Percentiles rank a stretch among this genome's conserved stretches.
These are phyloP conservation scores for Trifolium repens DNA, from an alignment of 306 rosid species.

Conservation along the genomic window DNA sequence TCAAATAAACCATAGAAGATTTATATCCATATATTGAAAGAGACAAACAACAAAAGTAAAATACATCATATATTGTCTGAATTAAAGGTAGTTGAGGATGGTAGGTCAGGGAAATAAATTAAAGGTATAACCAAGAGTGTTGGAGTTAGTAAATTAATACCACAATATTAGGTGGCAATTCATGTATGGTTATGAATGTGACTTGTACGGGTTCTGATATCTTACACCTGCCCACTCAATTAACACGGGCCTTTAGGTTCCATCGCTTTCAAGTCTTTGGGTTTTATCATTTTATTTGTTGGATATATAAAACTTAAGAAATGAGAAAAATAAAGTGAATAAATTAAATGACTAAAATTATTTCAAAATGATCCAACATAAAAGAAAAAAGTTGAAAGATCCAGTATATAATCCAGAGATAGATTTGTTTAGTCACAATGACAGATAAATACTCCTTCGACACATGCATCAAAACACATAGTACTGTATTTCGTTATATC, in stretches of 20 bases:
- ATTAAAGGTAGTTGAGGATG: neutral
- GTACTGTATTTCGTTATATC: no score
- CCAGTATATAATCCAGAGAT: no score
- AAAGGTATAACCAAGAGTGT: neutral
- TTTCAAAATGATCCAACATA: no score
- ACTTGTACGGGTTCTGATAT: slow-evolving; percentile 17
- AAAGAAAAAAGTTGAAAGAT: no score
- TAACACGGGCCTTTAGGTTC: neutral
- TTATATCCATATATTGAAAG: neutral
- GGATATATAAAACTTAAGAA: neutral
- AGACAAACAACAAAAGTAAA: neutral
- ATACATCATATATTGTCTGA: neutral
- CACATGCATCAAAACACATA: no score
- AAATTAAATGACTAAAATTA: no score
- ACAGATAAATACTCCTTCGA: no score
- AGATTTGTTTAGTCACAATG: no score
- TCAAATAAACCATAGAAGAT: neutral
- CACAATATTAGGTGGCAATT: slow-evolving; percentile 29
- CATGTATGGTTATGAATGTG: slow-evolving; percentile 34
- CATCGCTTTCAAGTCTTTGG: neutral
- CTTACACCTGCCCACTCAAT: slow-evolving; percentile 8
- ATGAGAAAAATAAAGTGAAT: no score
- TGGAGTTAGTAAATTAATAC: slow-evolving; percentile 17
- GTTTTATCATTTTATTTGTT: neutral
- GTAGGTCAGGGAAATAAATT: neutral